phyloP scores from a whole-genome alignment of 2,329 filamentous ascomycete species.

The Purpureocillium takamizusanense region DNA sequence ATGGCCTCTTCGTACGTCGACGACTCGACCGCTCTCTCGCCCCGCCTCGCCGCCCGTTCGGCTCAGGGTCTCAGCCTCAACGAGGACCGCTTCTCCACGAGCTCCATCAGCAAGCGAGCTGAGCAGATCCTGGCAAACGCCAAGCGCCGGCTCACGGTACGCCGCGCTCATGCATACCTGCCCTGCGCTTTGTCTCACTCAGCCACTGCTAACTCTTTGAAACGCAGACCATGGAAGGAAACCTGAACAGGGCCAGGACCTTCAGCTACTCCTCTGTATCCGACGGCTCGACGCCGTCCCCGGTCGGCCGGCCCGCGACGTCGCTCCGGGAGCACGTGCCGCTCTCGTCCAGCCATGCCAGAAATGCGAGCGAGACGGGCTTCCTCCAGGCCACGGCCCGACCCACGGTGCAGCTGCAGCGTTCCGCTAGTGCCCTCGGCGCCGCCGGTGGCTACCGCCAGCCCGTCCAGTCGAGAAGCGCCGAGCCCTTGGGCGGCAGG shows the following conservation, averaged over 20 bases:
- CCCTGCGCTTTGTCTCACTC: neutral
- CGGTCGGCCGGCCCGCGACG: slow-evolving; percentile 23
- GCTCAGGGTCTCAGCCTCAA: slow-evolving; percentile 32
- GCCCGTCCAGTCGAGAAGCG: slow-evolving; percentile 35
- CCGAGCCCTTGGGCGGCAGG: slow-evolving; percentile 27
- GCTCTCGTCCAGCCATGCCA: slow-evolving; percentile 13
- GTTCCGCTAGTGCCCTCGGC: slow-evolving; percentile 56
- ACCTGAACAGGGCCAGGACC: slow-evolving; percentile 69
- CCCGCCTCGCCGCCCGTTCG: slow-evolving; percentile 6
- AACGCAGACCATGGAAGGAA: slow-evolving; percentile 82
- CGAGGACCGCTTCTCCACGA: slow-evolving; percentile 51
- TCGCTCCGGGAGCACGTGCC: slow-evolving; percentile 12
- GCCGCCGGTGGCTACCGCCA: slow-evolving; percentile 50
- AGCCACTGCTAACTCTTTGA: slow-evolving; percentile 1
- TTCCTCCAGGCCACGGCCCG: slow-evolving; percentile 19
- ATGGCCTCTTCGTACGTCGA: slow-evolving; percentile 48
- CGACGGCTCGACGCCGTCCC: slow-evolving; percentile 42
- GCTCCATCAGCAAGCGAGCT: slow-evolving; percentile 69
- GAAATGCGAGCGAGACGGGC: slow-evolving; percentile 23
- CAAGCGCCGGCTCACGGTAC: slow-evolving; percentile 77
- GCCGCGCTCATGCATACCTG: slow-evolving; percentile 19
- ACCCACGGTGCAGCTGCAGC: slow-evolving; percentile 29
- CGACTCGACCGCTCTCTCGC: slow-evolving; percentile 25
- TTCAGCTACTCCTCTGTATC: slow-evolving; percentile 38
- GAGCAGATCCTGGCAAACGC: slow-evolving; percentile 90